Evolutionary conservation across 495 filamentous ascomycete genomes (phyloP), one percentile per base, ranked within the genome.

Genomic region (Geoglossum glabrum): DNA sequence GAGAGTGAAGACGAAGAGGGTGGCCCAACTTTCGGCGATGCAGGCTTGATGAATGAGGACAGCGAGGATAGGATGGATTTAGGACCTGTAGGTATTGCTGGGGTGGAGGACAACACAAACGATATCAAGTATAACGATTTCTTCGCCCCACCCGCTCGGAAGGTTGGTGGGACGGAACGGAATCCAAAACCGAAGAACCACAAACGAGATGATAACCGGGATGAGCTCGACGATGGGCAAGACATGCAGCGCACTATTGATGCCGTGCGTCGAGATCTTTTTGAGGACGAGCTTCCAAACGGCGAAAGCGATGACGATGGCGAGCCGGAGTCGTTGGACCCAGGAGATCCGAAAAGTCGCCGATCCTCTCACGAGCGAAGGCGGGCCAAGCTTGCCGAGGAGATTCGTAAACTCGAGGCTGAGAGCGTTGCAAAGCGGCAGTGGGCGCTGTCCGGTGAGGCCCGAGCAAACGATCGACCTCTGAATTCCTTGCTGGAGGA

Each of bases 401-500:
- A 98, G 66, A 98, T 98, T 58, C 85, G 89, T 40, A 79, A 81
- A 34, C 78, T 98, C 34, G 92, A 98, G 73, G 79, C 85, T 7
- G 87, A 85, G 25, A 88, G 86, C 55, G 84, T 98, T 8, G 86
- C 87, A 1, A 95, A 95, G 68, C 83, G 87, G 50, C 79, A 89
- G 61, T 98, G 92, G 92, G 86, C 84, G 52, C 73, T 97, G 36
- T 75, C 85, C 11, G 92, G 92, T 64, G 92, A 98, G 75, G 92
- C 88, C 40, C 77, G 80, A 49, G 93, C 87, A 0, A 73, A 73
- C 1, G 85, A 87, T 59, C 76, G 92, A 50, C 92, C 93, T 0
- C 59, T 88, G 19, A 97, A 98, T 69, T 95, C 90, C 0, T 77
- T 98, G 0, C 77, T 98, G 1, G 93, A 96, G 67, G 84, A 97